Conservation (phyloP, 352 stramenopile species). For the Phytophthora capsici region DNA sequence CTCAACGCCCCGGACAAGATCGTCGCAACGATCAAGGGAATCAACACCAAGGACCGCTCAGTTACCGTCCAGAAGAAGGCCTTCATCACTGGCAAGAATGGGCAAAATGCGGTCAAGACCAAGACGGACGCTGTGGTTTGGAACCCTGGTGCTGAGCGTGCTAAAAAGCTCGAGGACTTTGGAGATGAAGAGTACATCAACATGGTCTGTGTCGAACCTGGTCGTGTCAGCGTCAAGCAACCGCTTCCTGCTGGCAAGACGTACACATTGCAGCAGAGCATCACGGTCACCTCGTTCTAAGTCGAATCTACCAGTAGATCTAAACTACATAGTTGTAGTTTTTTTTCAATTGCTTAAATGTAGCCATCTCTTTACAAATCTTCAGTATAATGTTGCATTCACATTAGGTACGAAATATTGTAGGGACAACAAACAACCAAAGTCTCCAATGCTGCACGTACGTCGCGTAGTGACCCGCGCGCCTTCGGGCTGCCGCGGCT, state of each 20-base stretch:
- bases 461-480: conserved; percentile 12
- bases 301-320: background rate
- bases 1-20: conserved; percentile 62
- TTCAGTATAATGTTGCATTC: background rate
- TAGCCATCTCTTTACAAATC: conserved; percentile 24
- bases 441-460: conserved; percentile 35
- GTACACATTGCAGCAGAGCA: conserved; percentile 48
- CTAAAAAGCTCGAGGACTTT: conserved; percentile 93
- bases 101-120: conserved; percentile 24
- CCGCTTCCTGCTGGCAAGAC: conserved; percentile 52
- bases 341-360: background rate
- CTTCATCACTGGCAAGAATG: conserved; percentile 44
- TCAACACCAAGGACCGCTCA: conserved; percentile 49
- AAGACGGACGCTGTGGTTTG: conserved; percentile 88
- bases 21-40: conserved; percentile 57
- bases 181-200: conserved; percentile 93
- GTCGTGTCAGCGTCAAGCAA: conserved; percentile 65
- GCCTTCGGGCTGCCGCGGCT: conserved; percentile 38
- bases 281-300: conserved; percentile 29
- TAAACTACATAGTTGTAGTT: conserved; percentile 1
- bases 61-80: conserved; percentile 73
- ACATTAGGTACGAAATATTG: conserved; percentile 4
- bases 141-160: conserved; percentile 94
- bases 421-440: conserved; percentile 6
- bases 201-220: conserved; percentile 96